A percentile compares a stretch with the other conserved stretches of the same genome.
Evolutionary conservation across 192 early-diverging fungal species (phyloP).

Genomic region (Coemansia sp.): DNA sequence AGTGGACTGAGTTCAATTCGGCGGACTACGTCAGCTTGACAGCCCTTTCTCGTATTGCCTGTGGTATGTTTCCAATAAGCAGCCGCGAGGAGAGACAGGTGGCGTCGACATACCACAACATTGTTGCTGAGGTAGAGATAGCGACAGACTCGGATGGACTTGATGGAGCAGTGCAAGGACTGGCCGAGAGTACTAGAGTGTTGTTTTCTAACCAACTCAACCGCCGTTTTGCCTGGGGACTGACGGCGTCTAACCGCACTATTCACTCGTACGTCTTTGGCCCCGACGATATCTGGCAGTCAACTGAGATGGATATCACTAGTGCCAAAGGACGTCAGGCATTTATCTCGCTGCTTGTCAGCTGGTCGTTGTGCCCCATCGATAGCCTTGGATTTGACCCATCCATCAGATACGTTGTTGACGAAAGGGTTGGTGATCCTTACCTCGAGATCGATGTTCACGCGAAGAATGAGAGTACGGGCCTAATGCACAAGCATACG

Average conservation of each 20-base stretch:
- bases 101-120: too few species aligned
- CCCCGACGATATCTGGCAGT: background rate
- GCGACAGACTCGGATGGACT: too few species aligned
- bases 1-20: too few species aligned
- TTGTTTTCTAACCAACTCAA: background rate
- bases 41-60: too few species aligned
- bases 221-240: too few species aligned
- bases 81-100: too few species aligned
- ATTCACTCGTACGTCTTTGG: background rate
- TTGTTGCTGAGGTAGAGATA: too few species aligned
- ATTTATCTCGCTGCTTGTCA: constrained; percentile 8
- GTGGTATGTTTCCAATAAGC: too few species aligned
- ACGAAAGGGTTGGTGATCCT: background rate
- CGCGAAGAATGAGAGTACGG: background rate
- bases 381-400: constrained; percentile 14
- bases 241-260: too few species aligned
- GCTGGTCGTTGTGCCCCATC: constrained; percentile 11
- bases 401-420: background rate
- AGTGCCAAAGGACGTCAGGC: background rate
- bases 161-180: too few species aligned
- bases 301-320: background rate
- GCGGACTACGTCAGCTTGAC: too few species aligned
- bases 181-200: background rate
- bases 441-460: constrained; percentile 3
- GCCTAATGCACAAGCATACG: background rate